Evolutionary conservation across 2,329 filamentous ascomycete genomes (phyloP).

Genomic region (Elsinoe arachidis): DNA sequence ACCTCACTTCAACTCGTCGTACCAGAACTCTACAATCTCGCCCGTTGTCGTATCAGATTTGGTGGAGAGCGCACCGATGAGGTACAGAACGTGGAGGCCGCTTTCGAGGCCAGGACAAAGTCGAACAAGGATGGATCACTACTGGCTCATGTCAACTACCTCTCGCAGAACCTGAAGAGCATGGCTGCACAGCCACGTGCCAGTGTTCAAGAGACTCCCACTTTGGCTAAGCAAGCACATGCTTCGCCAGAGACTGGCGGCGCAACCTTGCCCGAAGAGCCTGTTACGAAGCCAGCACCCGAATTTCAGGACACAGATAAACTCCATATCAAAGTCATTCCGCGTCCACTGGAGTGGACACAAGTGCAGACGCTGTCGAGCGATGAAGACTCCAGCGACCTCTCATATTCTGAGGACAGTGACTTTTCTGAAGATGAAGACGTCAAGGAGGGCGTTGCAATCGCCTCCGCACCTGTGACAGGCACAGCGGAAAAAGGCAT

Average conservation of each 20-base stretch:
- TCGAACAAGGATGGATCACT: constrained; percentile 54
- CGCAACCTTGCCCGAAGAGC: background rate
- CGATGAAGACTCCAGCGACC: constrained; percentile 28
- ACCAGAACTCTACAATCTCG: constrained; percentile 62
- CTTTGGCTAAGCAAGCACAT: background rate
- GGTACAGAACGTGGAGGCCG: constrained; percentile 41
- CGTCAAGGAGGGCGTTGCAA: constrained; percentile 28
- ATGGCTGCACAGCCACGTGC: constrained; percentile 37
- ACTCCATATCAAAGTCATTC: constrained; percentile 61
- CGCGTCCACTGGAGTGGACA: constrained; percentile 69
- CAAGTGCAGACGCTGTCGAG: constrained; percentile 21
- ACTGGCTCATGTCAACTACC: constrained; percentile 66
- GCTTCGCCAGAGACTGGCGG: background rate
- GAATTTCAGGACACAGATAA: constrained; percentile 36
- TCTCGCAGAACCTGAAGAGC: constrained; percentile 60
- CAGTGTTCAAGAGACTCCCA: background rate
- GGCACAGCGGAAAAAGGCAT: constrained; percentile 56
- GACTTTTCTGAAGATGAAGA: constrained; percentile 42
- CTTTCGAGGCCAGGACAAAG: constrained; percentile 53
- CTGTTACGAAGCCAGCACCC: background rate
- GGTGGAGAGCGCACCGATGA: constrained; percentile 37
- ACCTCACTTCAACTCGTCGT: constrained; percentile 56
- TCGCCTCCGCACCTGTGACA: constrained; percentile 30
- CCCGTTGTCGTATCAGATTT: constrained; percentile 57
- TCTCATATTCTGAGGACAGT: constrained; percentile 38